Evolutionary conservation across 257 asterid genomes (phyloP).

Genomic region (Solanum appendiculatum): DNA sequence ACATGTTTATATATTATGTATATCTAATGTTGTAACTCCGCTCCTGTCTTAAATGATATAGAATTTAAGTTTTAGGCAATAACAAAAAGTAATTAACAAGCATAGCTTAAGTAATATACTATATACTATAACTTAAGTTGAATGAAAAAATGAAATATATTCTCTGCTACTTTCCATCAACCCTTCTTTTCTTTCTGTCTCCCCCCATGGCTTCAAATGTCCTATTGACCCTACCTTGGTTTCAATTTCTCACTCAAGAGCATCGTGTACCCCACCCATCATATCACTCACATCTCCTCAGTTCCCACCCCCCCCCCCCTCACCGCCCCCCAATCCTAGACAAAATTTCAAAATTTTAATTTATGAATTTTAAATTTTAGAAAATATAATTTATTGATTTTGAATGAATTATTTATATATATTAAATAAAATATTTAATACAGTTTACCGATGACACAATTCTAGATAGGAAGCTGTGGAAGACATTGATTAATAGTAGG

Average conservation of each 20-base stretch:
- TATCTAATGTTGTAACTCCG: not conserved
- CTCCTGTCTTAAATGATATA: not conserved
- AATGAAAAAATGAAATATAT: not conserved
- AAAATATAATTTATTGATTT: not conserved
- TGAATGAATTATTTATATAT: not conserved
- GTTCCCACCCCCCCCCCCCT: not conserved
- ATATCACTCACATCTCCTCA: not conserved
- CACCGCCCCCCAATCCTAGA: not conserved
- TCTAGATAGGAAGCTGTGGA: no score
- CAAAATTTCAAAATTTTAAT: not conserved
- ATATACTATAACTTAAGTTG: not conserved
- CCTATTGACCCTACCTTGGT: slow-evolving; percentile 29
- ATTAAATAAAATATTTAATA: not conserved
- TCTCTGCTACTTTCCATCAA: not conserved
- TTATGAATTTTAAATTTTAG: not conserved
- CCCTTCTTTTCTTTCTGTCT: not conserved
- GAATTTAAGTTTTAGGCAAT: not conserved
- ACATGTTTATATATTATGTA: rapidly evolving
- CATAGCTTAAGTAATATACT: not conserved
- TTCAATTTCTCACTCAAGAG: slow-evolving; percentile 19
- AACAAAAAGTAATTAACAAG: not conserved
- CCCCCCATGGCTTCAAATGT: not conserved
- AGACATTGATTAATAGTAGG: not conserved
- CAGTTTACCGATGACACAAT: no score
- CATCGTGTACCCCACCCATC: not conserved